These are phyloP conservation scores for Botrytis galanthina DNA, from an alignment of 2,329 filamentous ascomycete genomes.

Conservation along the genomic window DNA sequence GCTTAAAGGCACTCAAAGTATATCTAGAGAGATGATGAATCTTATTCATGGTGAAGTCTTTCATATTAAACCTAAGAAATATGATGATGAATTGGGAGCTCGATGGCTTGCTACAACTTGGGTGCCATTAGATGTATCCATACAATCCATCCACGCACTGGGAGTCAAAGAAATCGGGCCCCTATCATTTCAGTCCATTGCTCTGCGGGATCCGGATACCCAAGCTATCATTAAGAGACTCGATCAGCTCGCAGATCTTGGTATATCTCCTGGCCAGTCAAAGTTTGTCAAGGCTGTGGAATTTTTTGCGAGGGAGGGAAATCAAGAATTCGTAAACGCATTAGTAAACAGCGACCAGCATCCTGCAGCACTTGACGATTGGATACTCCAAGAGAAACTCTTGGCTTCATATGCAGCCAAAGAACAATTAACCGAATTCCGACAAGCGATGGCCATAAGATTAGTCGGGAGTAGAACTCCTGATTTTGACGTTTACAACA, in stretches of 20 bases:
- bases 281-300: conserved; percentile 65
- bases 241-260: conserved; percentile 56
- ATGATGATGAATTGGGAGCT: conserved; percentile 71
- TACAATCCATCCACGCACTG: conserved; percentile 67
- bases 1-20: conserved; percentile 23
- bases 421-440: conserved; percentile 51
- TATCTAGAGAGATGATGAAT: conserved; percentile 39
- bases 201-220: conserved; percentile 58
- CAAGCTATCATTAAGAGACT: conserved; percentile 59
- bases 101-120: conserved; percentile 77
- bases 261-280: conserved; percentile 60
- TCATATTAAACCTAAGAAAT: conserved; percentile 44
- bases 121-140: conserved; percentile 68
- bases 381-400: conserved; percentile 51
- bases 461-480: conserved; percentile 43
- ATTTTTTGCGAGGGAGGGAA: conserved; percentile 58
- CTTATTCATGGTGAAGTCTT: conserved; percentile 35
- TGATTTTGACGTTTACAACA: conserved; percentile 45
- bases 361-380: conserved; percentile 60
- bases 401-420: conserved; percentile 51
- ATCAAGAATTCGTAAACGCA: conserved; percentile 40
- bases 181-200: conserved; percentile 73
- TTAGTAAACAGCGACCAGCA: conserved; percentile 57
- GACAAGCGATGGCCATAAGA: conserved; percentile 55
- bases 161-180: conserved; percentile 72